A percentile compares a stretch with the other conserved stretches of the same genome.
phyloP scores from a whole-genome alignment of 2,329 filamentous ascomycete genomes.

The Dactylonectria estremocensis region DNA sequence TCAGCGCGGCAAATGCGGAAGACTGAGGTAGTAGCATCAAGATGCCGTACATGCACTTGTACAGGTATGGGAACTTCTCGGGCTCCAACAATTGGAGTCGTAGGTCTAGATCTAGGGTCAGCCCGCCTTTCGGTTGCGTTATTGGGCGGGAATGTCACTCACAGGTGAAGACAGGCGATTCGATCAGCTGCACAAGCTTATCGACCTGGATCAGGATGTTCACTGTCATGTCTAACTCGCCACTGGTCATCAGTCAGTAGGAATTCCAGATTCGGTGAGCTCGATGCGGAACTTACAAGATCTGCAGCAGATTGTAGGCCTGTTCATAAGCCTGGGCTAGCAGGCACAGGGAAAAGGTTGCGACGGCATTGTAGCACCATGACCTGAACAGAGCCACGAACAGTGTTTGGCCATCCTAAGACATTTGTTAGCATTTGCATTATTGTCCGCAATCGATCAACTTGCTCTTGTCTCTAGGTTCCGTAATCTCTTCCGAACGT shows the following conservation, averaged over 20 bases:
- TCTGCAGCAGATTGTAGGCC: slow-evolving; percentile 94
- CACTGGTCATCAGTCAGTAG: slow-evolving; percentile 67
- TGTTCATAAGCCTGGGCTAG: slow-evolving; percentile 98
- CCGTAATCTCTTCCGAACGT: slow-evolving; percentile 89
- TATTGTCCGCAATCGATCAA: background rate
- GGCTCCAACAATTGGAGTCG: slow-evolving; percentile 95
- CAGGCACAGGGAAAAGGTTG: slow-evolving; percentile 95
- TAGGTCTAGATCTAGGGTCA: slow-evolving; percentile 74
- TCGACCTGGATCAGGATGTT: slow-evolving; percentile 99
- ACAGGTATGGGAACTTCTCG: slow-evolving; percentile 93
- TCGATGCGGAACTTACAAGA: slow-evolving; percentile 76
- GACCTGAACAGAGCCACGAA: slow-evolving; percentile 95
- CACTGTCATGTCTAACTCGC: slow-evolving; percentile 98
- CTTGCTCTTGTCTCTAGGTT: slow-evolving; percentile 88
- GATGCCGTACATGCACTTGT: slow-evolving; percentile 97
- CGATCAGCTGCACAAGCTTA: slow-evolving; percentile 95
- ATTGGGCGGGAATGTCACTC: slow-evolving; percentile 52
- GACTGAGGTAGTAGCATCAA: slow-evolving; percentile 99
- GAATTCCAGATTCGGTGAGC: background rate
- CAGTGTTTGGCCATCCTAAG: slow-evolving; percentile 90
- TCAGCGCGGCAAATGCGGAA: slow-evolving; percentile 94
- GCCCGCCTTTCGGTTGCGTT: background rate
- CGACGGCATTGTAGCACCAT: slow-evolving; percentile 99
- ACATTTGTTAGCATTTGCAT: slow-evolving; percentile 23
- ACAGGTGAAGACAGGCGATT: slow-evolving; percentile 99